Conservation (phyloP, 2,329 filamentous ascomycete genomes). For the Aureobasidium sp. region DNA sequence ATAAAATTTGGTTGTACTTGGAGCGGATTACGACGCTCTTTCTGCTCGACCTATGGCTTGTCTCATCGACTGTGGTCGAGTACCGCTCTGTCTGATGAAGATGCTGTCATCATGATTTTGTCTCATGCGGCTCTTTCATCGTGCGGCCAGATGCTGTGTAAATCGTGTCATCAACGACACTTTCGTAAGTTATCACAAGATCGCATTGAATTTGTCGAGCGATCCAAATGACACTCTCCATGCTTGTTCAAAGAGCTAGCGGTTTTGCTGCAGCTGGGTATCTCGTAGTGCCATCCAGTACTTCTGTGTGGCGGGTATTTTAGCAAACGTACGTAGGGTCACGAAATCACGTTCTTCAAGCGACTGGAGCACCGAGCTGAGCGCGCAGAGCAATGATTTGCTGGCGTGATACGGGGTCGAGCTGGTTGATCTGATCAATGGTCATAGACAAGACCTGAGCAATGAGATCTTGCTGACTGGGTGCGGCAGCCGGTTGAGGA, state of each 20-base stretch:
- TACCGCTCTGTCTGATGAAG: neutral
- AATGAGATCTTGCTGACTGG: constrained; percentile 64
- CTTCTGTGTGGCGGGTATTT: neutral
- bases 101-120: neutral
- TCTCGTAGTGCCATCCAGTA: neutral
- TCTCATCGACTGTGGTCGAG: neutral
- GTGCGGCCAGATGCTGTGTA: neutral
- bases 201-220: neutral
- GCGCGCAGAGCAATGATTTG: constrained; percentile 74
- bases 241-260: neutral
- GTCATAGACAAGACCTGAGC: constrained; percentile 74
- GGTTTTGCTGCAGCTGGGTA: neutral
- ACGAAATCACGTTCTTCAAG: neutral
- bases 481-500: constrained; percentile 29
- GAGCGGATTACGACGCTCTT: neutral
- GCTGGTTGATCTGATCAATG: constrained; percentile 67
- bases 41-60: neutral
- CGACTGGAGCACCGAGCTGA: constrained; percentile 36
- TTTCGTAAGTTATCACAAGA: neutral
- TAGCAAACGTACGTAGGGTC: neutral
- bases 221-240: neutral
- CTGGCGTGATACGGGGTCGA: constrained; percentile 41
- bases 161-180: neutral
- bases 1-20: neutral
- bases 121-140: neutral